Percentiles rank a stretch among this genome's conserved stretches.
Conservation (phyloP, 176 grass and related monocot species). For the Neostapfia colusana region DNA sequence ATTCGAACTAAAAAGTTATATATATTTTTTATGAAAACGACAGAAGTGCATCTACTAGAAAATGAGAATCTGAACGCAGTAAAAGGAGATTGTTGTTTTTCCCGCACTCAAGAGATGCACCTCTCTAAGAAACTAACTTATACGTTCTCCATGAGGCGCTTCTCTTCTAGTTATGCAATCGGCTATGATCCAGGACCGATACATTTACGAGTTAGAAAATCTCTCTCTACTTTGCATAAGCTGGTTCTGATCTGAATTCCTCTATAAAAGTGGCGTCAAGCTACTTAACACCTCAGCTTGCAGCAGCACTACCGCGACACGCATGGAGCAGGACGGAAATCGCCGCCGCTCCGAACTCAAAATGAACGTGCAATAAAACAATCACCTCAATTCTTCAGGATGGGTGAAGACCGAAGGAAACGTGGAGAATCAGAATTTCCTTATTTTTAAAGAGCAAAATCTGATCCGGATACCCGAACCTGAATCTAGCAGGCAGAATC, state of each 20-base stretch:
- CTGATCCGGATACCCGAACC: constrained; percentile 21
- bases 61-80: not conserved
- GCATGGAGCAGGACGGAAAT: no score
- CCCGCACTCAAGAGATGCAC: not conserved
- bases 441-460: not conserved
- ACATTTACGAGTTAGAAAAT: not conserved
- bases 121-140: not conserved
- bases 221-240: not conserved
- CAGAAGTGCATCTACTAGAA: not conserved
- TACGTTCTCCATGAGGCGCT: not conserved
- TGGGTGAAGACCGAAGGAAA: not conserved
- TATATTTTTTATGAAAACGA: not conserved
- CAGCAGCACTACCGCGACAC: not conserved
- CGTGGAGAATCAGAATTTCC: not conserved
- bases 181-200: not conserved
- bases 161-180: not conserved
- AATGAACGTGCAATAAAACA: not conserved
- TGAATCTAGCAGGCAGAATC: constrained; percentile 20
- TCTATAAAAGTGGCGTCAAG: not conserved
- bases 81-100: not conserved
- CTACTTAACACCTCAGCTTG: not conserved
- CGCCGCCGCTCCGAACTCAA: not conserved
- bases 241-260: not conserved
- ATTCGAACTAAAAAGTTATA: no score
- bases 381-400: not conserved